Evolutionary conservation across 768 basidiomycete genomes (phyloP), one percentile per base, ranked within the genome.

Genomic region (Amanita pallidorosea): DNA sequence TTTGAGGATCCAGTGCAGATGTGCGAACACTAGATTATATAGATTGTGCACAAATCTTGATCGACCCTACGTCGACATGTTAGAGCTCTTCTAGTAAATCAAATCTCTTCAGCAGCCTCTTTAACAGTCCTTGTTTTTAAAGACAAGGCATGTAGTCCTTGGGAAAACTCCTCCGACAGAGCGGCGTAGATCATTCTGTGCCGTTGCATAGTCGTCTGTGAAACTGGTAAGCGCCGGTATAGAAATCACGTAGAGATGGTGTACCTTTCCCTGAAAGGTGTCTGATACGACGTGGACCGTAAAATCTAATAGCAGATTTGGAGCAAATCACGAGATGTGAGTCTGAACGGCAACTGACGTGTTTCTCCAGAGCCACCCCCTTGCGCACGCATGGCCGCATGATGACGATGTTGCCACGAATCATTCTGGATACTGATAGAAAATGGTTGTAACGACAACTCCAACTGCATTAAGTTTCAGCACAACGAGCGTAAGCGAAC

Each of bases 381-480:
- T 64, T 79, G 72, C 40, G 73, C 81, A 62, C 76, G 76, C 89
- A 92, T 92, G 43, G 89, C 73, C 51, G 76, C 75, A 67, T 92
- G 89, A 69, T 91, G 85, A 60, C 85, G 77, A 66, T 92, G 89
- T 68, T 86, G 74, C 77, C 80, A 82, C 47, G 89, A 91, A 60
- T 92, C 85, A 66, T 92, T 92, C 33, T 73, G 73, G 61, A 92
- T 83, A 49, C 61, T 71, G 60, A 92, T 70, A 58, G 73, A 70
- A 49, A 74, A 65, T 17, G 89, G 88, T 57, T 72, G 69, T 49
- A 92, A 71, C 45, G 79, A 68, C 40, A 67, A 62, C 49, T 71
- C 78, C 57, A 92, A 68, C 89, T 91, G 62, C 54, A 55, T 55
- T 52, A 38, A 23, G 54, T 47, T 27, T 51, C 52, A 38, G 54